Evolutionary conservation across 495 filamentous ascomycete species (phyloP), one percentile per base, ranked within the genome.

Genomic region (Trichoderma parareesei): DNA sequence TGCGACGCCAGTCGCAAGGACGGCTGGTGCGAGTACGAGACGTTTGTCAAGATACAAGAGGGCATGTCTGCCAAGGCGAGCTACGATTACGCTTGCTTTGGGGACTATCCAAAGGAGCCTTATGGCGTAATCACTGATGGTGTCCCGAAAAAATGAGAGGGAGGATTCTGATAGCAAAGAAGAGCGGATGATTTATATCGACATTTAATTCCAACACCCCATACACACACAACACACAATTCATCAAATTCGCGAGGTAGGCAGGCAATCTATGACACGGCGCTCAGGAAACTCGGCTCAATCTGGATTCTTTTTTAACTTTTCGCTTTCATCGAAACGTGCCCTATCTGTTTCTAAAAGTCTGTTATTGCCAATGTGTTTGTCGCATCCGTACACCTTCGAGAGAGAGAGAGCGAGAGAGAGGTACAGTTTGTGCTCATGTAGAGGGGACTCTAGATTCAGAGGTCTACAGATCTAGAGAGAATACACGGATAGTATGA

Each of bases 11-110:
- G 75, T 1, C 73, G 85, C 2, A 75, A 80, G n/a, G 86, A 88
- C 71, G 86, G 86, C 8, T 88, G 85, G 85, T 88, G 86, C 68
- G 83, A 87, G 68, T 66, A 88, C 18, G 69, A 73, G 10, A 82
- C 80, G 0, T 88, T 88, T 66, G 68, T 89, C 63, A 69, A 78
- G 40, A 71, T 79, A 2, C 78, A 82, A 70, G 72, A 79, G 68
- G 67, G 71, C 49, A 78, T 74, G 71, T 67, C 81, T 33, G 74
- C 67, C 8, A 67, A 77, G 65, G 80, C 83, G 42, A 67, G 77
- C 67, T 87, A 76, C 67, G 76, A 83, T 16, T 75, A 83, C 66
- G 75, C 81, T 37, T 89, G 86, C 71, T 78, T 77, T 70, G 82
- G 82, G 2, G 69, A 84, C 0, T 81, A 79, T 67, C 61, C 71